Base-by-base conservation (phyloP, 345 rosid species). In the Anacardium occidentale region DNA sequence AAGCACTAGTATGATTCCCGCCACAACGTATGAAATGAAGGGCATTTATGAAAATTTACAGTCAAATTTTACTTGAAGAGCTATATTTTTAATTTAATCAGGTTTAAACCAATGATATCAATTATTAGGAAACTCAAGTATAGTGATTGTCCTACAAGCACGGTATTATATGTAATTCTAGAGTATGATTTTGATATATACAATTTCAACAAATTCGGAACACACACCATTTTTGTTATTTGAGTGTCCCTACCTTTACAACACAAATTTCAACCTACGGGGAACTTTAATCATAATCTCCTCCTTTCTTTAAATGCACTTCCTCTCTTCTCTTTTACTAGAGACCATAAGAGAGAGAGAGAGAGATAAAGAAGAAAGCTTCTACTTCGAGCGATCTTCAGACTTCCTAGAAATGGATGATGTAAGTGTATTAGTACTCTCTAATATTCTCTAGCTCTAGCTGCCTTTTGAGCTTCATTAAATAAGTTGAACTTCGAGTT, bases 401-500 rank as follows among this genome's bases (percentile, higher is more conserved):
- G 8, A 37, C 42, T 37, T 67, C 76, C 7, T 63, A n/a, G 71
- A 78, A 59, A 85, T 87, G 89, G 91, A 86, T 71, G 87, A 80
- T 68, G 91, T 87, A 58, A 77, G 86, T 66, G 10, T 60, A 21
- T 40, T 7, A 37, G 6, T 37, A 37, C 42, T 20, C 34, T 53
- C 3, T 70, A 11, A 3, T 1, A 3, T 7, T 34, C 37, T 34
- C 37, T 34, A 34, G 42, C 42, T 7, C 42, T 37, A 37, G 42
- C 42, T 37, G 42, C 42, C 42, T 37, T 37, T 37, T 37, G 42
- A 37, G 42, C 9, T 37, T 37, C 42, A 37, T 37, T 37, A 37
- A 37, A 37, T 37, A 37, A 6, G 1, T 37, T 37, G 5, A 37
- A 37, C 42, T 37, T 37, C 8, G 42, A 5, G 42, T 37, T 20